Evolutionary conservation across 805 yeast species (phyloP).

Genomic region (Wickerhamomyces silvicola): DNA sequence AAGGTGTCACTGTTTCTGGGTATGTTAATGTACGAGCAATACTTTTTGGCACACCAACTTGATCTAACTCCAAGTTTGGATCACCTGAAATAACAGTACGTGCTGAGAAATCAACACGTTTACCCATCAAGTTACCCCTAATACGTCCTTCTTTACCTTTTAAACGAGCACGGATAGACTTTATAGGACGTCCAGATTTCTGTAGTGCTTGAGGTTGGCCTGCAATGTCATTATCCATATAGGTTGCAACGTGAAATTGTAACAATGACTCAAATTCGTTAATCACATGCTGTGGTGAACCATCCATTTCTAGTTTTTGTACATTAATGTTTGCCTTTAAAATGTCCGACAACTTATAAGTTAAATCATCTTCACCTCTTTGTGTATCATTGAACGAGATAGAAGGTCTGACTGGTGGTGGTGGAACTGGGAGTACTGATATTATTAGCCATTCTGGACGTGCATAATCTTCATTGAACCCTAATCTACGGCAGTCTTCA

Average conservation of each 20-base stretch:
- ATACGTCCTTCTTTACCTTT: slow-evolving; percentile 99
- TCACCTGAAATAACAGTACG: slow-evolving; percentile 99
- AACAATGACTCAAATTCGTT: slow-evolving; percentile 92
- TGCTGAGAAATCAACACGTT: slow-evolving; percentile 98
- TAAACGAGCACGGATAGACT: slow-evolving; percentile 97
- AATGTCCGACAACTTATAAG: slow-evolving; percentile 94
- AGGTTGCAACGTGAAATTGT: slow-evolving; percentile 97
- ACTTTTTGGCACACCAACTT: slow-evolving; percentile 97
- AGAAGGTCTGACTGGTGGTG: slow-evolving; percentile 98
- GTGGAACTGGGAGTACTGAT: slow-evolving; percentile 98
- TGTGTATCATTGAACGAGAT: slow-evolving; percentile 97
- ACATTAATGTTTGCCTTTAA: slow-evolving; percentile 94
- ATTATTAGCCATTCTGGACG: slow-evolving; percentile 98
- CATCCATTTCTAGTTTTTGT: slow-evolving; percentile 96
- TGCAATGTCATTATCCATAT: slow-evolving; percentile 99
- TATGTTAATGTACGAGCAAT: slow-evolving; percentile 93
- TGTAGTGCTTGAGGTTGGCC: slow-evolving; percentile 99
- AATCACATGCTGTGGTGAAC: slow-evolving; percentile 97
- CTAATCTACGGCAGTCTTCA: slow-evolving; percentile 75
- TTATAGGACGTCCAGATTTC: slow-evolving; percentile 97
- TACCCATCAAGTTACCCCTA: slow-evolving; percentile 98
- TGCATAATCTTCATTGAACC: slow-evolving; percentile 92
- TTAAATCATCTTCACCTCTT: slow-evolving; percentile 98
- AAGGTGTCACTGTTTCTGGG: slow-evolving; percentile 97
- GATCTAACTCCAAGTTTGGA: slow-evolving; percentile 94